These are phyloP conservation scores for Alnus rubra DNA, from an alignment of 306 rosid species.

Conservation along the genomic window DNA sequence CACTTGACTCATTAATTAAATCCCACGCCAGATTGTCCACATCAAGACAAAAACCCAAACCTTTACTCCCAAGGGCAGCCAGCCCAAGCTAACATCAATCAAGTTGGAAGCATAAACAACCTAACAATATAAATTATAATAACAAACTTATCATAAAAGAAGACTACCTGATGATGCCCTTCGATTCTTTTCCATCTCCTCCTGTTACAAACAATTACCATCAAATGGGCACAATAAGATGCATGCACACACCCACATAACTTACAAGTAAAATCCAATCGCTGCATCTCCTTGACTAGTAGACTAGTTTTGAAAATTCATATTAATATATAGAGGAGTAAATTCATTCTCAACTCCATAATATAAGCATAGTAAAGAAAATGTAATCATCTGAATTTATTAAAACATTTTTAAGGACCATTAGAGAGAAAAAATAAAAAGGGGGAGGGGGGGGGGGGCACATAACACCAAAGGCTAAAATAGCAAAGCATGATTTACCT, in stretches of 20 bases:
- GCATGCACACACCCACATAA: slow-evolving; percentile 2
- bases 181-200: slow-evolving; percentile 62
- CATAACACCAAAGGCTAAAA: slow-evolving; percentile 6
- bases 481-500: slow-evolving; percentile 42
- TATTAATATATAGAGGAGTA: too few relatives aligned
- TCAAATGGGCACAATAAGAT: background rate
- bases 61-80: background rate
- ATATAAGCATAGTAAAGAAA: too few relatives aligned
- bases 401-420: too few relatives aligned
- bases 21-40: background rate
- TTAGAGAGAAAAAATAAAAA: too few relatives aligned
- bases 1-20: background rate
- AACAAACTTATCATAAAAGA: background rate
- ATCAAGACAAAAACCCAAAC: background rate
- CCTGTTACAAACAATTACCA: slow-evolving; percentile 28
- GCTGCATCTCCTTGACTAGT: too few relatives aligned
- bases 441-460: background rate
- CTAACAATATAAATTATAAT: too few relatives aligned
- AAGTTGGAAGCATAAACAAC: background rate
- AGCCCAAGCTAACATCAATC: background rate
- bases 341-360: too few relatives aligned
- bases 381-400: too few relatives aligned
- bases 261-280: background rate
- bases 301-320: too few relatives aligned
- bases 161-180: slow-evolving; percentile 53